Percentiles rank a stretch among this genome's conserved stretches.
Evolutionary conservation across 768 basidiomycete genomes (phyloP).

Genomic region (Suillus luteus): DNA sequence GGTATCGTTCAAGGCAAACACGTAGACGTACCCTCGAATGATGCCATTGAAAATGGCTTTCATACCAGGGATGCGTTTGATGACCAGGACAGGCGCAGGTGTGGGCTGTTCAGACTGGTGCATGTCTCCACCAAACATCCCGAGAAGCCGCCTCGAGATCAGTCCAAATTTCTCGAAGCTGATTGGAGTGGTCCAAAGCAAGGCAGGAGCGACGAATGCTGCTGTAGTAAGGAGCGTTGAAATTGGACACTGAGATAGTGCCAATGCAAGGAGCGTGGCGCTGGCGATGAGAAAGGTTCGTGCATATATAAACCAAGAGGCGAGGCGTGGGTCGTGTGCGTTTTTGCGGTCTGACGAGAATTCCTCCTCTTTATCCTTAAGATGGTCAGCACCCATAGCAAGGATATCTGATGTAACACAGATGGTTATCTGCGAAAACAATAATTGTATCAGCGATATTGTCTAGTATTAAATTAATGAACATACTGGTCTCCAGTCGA

Average conservation of each 20-base stretch:
- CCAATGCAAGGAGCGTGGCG: neutral
- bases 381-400: neutral
- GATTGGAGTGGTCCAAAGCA: constrained; percentile 1
- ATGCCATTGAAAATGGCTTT: neutral
- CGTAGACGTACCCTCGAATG: neutral
- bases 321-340: neutral
- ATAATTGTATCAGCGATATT: neutral
- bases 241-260: neutral
- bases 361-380: neutral
- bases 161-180: neutral
- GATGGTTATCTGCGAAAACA: neutral
- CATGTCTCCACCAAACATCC: neutral
- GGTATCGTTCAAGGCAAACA: neutral
- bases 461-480: neutral
- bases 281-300: neutral
- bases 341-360: neutral
- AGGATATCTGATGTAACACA: neutral
- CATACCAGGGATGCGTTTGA: neutral
- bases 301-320: neutral
- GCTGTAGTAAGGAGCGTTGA: neutral
- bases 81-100: neutral
- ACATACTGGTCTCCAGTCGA: neutral
- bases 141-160: neutral
- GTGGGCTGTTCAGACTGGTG: neutral
- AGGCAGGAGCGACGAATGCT: neutral